Evolutionary conservation across 495 filamentous ascomycete genomes (phyloP).

Genomic region (Stereocaulon alpinum): DNA sequence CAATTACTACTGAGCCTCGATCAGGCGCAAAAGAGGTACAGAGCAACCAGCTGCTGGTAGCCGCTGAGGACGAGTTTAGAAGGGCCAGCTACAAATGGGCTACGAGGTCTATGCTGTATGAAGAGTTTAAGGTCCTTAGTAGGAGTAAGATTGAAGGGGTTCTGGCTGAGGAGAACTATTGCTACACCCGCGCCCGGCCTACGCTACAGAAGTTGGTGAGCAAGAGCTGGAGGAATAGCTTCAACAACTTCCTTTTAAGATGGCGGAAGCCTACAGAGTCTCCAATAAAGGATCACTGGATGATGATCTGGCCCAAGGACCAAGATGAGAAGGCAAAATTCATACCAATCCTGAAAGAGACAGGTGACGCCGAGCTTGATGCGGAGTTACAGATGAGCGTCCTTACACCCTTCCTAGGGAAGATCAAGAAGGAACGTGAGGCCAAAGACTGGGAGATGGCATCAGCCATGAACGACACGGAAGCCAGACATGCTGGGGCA

Average conservation of each 20-base stretch:
- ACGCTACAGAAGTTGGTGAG: slow-evolving; percentile 63
- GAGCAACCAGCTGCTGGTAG: slow-evolving; percentile 29
- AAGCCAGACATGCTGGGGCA: slow-evolving; percentile 60
- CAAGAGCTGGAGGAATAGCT: slow-evolving; percentile 77
- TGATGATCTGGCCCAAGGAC: slow-evolving; percentile 54
- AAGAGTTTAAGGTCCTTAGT: slow-evolving; percentile 76
- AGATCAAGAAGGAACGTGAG: slow-evolving; percentile 46
- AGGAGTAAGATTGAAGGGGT: slow-evolving; percentile 77
- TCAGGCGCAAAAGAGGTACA: slow-evolving; percentile 9
- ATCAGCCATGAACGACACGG: slow-evolving; percentile 55
- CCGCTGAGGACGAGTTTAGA: slow-evolving; percentile 64
- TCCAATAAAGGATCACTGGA: slow-evolving; percentile 47
- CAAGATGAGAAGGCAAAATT: slow-evolving; percentile 28
- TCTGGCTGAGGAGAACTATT: slow-evolving; percentile 82
- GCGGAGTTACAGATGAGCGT: slow-evolving; percentile 61
- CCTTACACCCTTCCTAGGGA: slow-evolving; percentile 50
- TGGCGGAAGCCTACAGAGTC: slow-evolving; percentile 54
- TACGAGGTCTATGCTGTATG: slow-evolving; percentile 48
- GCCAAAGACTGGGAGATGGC: slow-evolving; percentile 54
- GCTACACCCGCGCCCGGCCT: slow-evolving; percentile 66
- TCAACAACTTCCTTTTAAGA: slow-evolving; percentile 57
- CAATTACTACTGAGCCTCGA: slow-evolving; percentile 26
- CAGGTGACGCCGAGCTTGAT: slow-evolving; percentile 70
- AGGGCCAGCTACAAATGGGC: slow-evolving; percentile 61
- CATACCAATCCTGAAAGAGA: slow-evolving; percentile 53